Evolutionary conservation across 2,329 filamentous ascomycete species (phyloP).

Genomic region (Aulographum hederae): DNA sequence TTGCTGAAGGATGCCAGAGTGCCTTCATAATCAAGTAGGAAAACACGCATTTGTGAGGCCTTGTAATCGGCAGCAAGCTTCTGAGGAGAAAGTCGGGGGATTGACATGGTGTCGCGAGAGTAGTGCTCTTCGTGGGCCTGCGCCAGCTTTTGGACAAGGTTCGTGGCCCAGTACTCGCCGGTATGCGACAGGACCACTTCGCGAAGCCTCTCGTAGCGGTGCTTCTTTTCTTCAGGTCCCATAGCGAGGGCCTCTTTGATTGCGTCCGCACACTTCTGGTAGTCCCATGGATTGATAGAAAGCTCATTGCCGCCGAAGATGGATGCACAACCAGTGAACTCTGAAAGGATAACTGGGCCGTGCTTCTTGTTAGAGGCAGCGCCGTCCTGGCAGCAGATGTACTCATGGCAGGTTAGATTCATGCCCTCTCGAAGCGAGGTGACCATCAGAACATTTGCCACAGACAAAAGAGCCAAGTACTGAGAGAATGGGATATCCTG

Average conservation of each 20-base stretch:
- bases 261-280: conserved; percentile 68
- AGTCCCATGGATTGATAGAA: conserved; percentile 90
- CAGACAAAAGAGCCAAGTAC: conserved; percentile 77
- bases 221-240: conserved; percentile 51
- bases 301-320: conserved; percentile 69
- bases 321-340: conserved; percentile 84
- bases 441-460: conserved; percentile 85
- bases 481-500: conserved; percentile 88
- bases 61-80: conserved; percentile 48
- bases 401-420: conserved; percentile 93
- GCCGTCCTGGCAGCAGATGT: conserved; percentile 82
- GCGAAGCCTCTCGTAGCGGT: conserved; percentile 58
- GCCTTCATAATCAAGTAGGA: conserved; percentile 87
- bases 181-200: conserved; percentile 63
- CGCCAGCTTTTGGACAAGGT: conserved; percentile 52
- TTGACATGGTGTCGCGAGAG: conserved; percentile 64
- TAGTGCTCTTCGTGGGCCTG: conserved; percentile 71
- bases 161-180: conserved; percentile 70
- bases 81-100: conserved; percentile 63
- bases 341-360: conserved; percentile 77
- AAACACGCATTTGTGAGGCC: conserved; percentile 48
- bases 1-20: conserved; percentile 74
- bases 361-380: conserved; percentile 55
- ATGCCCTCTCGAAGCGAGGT: conserved; percentile 92
- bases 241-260: conserved; percentile 75